Base-by-base conservation (phyloP, 2,329 filamentous ascomycete species). In the Furcasterigmium sp. region DNA sequence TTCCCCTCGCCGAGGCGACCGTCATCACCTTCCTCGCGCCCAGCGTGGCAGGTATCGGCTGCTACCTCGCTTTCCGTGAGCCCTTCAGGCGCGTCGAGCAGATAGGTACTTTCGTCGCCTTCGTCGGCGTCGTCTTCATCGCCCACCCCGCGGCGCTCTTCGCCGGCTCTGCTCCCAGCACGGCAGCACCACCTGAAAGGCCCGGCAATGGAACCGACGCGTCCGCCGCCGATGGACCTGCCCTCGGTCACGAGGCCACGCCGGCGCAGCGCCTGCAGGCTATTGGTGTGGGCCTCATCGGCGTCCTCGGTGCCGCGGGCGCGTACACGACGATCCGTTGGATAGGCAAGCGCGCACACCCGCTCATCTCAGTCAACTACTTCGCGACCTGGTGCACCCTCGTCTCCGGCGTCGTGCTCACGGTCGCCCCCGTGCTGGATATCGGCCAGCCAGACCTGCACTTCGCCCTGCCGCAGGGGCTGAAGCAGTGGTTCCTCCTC, bases 1-100 rank as follows among this genome's bases (percentile, higher is more conserved):
- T 95, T 3, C 87, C 88, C 1, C 74, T 95, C 3, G 85, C 88
- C 14, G 90, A 95, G 59, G 89, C 90, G 3, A 93, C 87, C 0
- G 90, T 95, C 26, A 84, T 96, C 42, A 93, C 88, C 8, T 96
- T 95, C 58, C 73, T 95, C 6, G 80, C 85, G 0, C 91, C 91
- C 0, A 84, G 84, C 13, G 72, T 94, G 6, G 79, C 87, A 17
- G 88, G 87, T 45, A 88, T 91, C 67, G 76, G 85, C 15, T 95
- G 89, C 59, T 89, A 85, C 28, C 69, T 90, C 43, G 65, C 91
- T 29, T 65, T 83, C 15, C 78, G 81, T 41, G 88, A 95, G 53
- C 84, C 85, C 0, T 95, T 91, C 58, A 88, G 86, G 2, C 73
- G 80, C 19, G 77, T 78, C 32, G 88, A 95, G 59, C 85, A 89